These are phyloP conservation scores for Dactylonectria macrodidyma DNA, from an alignment of 2,329 filamentous ascomycete species.

Conservation along the genomic window DNA sequence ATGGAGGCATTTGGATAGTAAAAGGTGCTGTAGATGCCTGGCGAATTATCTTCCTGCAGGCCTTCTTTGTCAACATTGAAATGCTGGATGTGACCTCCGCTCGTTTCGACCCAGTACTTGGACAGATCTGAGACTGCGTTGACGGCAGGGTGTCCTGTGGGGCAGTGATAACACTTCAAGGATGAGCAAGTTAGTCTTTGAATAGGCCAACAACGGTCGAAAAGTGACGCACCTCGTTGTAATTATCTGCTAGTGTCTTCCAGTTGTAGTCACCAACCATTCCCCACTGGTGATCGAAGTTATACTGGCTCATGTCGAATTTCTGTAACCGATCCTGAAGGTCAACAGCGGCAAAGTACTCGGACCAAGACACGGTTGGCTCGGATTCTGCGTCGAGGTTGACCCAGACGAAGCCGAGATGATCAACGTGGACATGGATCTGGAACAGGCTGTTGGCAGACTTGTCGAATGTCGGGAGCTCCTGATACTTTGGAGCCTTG, in stretches of 20 bases:
- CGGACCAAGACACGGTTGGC: conserved; percentile 64
- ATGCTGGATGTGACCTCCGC: conserved; percentile 64
- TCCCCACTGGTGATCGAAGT: conserved; percentile 70
- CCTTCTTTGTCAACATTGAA: conserved; percentile 60
- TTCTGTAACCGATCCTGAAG: conserved; percentile 59
- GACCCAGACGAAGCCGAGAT: conserved; percentile 28
- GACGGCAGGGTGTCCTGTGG: conserved; percentile 70
- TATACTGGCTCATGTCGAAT: conserved; percentile 65
- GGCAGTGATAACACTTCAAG: conserved; percentile 71
- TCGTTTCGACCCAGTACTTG: conserved; percentile 65
- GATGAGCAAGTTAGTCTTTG: background rate
- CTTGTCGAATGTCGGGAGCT: conserved; percentile 27
- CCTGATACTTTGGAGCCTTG: conserved; percentile 31
- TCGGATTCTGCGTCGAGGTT: conserved; percentile 57
- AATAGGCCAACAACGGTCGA: background rate
- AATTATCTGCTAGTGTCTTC: conserved; percentile 73
- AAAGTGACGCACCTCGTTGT: conserved; percentile 61
- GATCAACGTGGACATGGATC: conserved; percentile 29
- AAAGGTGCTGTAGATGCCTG: conserved; percentile 58
- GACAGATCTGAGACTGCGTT: conserved; percentile 67
- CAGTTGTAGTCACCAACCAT: conserved; percentile 70
- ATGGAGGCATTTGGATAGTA: conserved; percentile 65
- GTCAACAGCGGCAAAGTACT: conserved; percentile 64
- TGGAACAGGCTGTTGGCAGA: conserved; percentile 24
- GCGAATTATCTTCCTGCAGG: conserved; percentile 55